phyloP scores from a whole-genome alignment of 1,284 basidiomycete species.

The Ustilago esculenta region DNA sequence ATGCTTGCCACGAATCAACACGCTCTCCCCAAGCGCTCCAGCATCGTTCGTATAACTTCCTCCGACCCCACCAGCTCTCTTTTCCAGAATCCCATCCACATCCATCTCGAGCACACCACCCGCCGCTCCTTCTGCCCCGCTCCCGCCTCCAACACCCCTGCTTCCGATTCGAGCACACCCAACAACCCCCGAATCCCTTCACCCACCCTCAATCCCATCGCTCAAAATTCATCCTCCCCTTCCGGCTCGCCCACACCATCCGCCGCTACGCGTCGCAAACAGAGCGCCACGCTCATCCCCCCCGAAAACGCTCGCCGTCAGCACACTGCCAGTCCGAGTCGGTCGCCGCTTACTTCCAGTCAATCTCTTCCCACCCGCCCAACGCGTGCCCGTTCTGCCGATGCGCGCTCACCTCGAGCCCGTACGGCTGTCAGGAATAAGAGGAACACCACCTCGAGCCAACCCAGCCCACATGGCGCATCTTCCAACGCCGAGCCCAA shows the following conservation, averaged over 20 bases:
- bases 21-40: conserved; percentile 20
- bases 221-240: background rate
- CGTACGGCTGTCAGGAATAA: conserved; percentile 14
- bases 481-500: background rate
- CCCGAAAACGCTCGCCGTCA: conserved; percentile 7
- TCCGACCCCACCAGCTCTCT: conserved; percentile 58
- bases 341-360: conserved; percentile 8
- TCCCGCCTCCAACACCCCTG: conserved; percentile 5
- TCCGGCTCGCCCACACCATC: conserved; percentile 12
- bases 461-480: conserved; percentile 3
- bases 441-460: conserved; percentile 24
- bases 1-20: conserved; percentile 20
- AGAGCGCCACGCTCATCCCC: conserved; percentile 13
- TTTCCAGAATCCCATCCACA: conserved; percentile 48
- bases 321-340: conserved; percentile 31
- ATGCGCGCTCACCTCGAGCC: conserved; percentile 15
- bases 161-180: conserved; percentile 11
- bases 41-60: conserved; percentile 52
- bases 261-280: conserved; percentile 8
- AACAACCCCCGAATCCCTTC: conserved; percentile 1
- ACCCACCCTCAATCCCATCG: background rate
- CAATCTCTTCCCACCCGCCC: conserved; percentile 5
- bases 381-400: conserved; percentile 16
- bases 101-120: conserved; percentile 44
- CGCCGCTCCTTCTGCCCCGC: conserved; percentile 34